Percentiles rank a stretch among this genome's conserved stretches.
Evolutionary conservation across 352 stramenopile species (phyloP).

Genomic region (Phytopythium helicoides): DNA sequence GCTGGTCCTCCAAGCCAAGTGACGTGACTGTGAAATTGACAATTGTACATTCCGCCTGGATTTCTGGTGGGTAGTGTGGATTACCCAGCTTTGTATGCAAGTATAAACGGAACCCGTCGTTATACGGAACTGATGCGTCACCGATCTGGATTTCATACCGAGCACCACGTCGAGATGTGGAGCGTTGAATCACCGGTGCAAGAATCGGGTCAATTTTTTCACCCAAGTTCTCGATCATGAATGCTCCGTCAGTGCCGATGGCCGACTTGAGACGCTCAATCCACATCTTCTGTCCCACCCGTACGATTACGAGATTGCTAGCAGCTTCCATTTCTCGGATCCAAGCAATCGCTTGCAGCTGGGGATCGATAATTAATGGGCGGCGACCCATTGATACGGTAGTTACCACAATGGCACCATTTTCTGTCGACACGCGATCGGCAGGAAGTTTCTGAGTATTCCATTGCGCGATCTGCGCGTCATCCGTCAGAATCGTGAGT

Average conservation of each 20-base stretch:
- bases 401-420: conserved; percentile 91
- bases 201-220: conserved; percentile 95
- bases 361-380: conserved; percentile 93
- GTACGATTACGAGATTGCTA: conserved; percentile 93
- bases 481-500: conserved; percentile 89
- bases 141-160: conserved; percentile 95
- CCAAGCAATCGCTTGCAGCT: conserved; percentile 93
- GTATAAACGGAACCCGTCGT: conserved; percentile 93
- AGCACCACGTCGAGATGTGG: conserved; percentile 90
- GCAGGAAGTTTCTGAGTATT: conserved; percentile 92
- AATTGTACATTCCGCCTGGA: conserved; percentile 94
- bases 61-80: conserved; percentile 93
- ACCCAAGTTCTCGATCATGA: conserved; percentile 94
- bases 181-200: conserved; percentile 92
- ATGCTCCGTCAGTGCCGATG: conserved; percentile 91
- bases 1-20: conserved; percentile 90
- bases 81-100: conserved; percentile 95
- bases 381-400: conserved; percentile 88
- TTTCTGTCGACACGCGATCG: conserved; percentile 93
- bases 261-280: conserved; percentile 92
- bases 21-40: conserved; percentile 96
- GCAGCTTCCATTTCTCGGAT: conserved; percentile 91
- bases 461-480: conserved; percentile 93
- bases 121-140: conserved; percentile 93
- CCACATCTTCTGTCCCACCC: conserved; percentile 93